Conservation (phyloP, 2,329 filamentous ascomycete genomes). For the Penicillium paneum region DNA sequence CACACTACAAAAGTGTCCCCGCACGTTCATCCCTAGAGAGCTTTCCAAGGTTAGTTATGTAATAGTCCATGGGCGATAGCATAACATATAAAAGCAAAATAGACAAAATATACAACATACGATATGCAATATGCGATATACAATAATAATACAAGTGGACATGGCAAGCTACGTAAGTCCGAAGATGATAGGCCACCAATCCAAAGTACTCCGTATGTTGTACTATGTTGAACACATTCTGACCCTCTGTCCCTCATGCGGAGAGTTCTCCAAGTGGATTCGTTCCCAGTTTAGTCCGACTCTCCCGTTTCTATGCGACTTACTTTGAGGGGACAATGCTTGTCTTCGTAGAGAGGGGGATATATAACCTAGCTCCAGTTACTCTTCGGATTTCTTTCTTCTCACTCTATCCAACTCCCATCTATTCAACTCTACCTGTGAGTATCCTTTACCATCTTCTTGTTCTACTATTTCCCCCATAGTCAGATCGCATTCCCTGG, state of each 20-base stretch:
- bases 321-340: not conserved
- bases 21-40: not conserved
- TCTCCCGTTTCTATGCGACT: not conserved
- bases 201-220: not conserved
- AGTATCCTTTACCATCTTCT: not conserved
- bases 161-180: not conserved
- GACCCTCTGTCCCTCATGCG: constrained; percentile 4
- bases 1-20: not conserved
- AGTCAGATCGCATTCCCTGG: not conserved
- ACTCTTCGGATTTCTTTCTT: not conserved
- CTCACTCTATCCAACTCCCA: not conserved
- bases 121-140: no score
- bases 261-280: constrained; percentile 8
- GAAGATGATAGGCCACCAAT: not conserved
- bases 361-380: constrained; percentile 4
- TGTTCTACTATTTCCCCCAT: not conserved
- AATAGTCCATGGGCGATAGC: no score
- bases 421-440: not conserved
- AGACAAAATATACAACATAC: no score
- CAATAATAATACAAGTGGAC: not conserved
- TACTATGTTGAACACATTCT: not conserved
- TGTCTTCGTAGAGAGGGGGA: not conserved
- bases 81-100: not conserved
- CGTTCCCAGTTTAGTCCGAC: not conserved
- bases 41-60: not conserved